Base-by-base conservation (phyloP, 345 rosid species). In the Populus euphratica region DNA sequence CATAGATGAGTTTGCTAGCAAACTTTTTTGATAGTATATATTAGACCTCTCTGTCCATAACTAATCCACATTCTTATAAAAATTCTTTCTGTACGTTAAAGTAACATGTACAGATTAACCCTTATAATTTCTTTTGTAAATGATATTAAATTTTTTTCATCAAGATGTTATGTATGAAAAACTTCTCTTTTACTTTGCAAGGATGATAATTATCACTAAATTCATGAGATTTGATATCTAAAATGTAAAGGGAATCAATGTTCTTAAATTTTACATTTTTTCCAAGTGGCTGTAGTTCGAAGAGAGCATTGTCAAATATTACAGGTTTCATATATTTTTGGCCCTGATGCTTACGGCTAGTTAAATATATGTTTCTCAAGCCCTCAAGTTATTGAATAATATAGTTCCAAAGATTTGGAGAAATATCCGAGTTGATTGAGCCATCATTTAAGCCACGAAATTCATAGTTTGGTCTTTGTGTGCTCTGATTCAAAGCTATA, bases 1-100 rank as follows among this genome's bases (percentile, higher is more conserved):
- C 44, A 2, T 81, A 5, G 81, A 85, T 33, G 90, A 87, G 69
- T 87, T 85, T 44, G 90, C 80, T 4, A 85, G 90, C 84, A 87
- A 87, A 44, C 88, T 87, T 7, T 77, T 85, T 35, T 87, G 75
- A 86, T 29, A 13, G 16, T 23, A 27, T 27, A 27, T 27, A 9
- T 9, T 25, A 21, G 21, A 25, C 38, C 4, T 29, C 16, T 11
- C 50, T 68, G 47, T 66, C 47, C 72, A 76, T 54, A 68, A 35
- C 23, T 12, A 41, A 61, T 20, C 43, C 36, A 38, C 18, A 47
- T 77, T 70, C 36, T 7, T 63, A 71, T 20, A 59, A 10, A 59
- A 59, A 59, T 3, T 59, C 29, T 5, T 23, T 59, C 12, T n/a
- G 14, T 23, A 23, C 29, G 23, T 59, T 29, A 10, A 59, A n/a